Conservation (phyloP, 768 basidiomycete genomes). For the Hericium erinaceus region DNA sequence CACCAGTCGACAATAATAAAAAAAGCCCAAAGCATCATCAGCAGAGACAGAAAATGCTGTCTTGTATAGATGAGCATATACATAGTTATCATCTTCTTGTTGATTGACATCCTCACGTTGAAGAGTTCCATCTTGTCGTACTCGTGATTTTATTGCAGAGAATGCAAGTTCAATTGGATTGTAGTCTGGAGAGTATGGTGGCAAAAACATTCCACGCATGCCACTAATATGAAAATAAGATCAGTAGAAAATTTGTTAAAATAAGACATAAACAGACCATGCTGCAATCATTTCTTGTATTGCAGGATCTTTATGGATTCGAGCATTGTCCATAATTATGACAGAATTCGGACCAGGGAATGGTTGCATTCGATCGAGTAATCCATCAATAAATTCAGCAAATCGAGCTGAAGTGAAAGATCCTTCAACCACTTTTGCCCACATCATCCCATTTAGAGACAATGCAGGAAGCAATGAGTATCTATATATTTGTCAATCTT, state of each 20-base stretch:
- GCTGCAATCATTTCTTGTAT: background rate
- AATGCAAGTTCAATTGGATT: constrained; percentile 4
- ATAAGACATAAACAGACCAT: background rate
- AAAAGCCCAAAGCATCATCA: background rate
- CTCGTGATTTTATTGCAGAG: background rate
- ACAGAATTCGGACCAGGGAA: background rate
- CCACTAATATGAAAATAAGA: background rate
- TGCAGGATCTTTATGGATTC: background rate
- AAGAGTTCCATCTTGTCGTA: background rate
- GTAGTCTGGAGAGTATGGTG: background rate
- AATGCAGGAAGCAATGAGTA: constrained; percentile 23
- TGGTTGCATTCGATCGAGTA: constrained; percentile 2
- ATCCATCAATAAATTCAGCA: background rate
- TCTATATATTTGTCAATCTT: background rate
- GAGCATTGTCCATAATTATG: constrained; percentile 1
- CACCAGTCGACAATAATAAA: background rate
- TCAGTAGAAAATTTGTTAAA: background rate
- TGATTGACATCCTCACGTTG: background rate
- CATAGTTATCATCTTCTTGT: background rate
- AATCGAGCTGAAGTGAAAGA: constrained; percentile 9
- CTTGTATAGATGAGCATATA: background rate
- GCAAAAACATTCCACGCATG: background rate
- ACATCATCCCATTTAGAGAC: constrained; percentile 17
- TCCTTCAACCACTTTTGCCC: constrained; percentile 13
- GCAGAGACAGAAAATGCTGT: background rate